Evolutionary conservation across 23 red algal species (phyloP).

Genomic region (Gracilaria gracilis): DNA sequence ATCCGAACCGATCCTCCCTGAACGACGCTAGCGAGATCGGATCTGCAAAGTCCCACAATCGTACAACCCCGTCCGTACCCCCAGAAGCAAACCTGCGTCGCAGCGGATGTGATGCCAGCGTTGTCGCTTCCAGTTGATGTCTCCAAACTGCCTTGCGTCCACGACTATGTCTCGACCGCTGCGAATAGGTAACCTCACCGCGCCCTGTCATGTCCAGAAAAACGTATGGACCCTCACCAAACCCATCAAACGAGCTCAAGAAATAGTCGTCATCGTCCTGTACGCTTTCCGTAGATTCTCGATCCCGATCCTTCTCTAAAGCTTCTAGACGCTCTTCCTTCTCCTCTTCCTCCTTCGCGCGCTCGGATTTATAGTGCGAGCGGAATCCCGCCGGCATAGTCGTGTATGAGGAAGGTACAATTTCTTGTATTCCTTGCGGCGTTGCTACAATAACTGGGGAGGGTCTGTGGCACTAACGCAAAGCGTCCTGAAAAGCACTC

Average conservation of each 20-base stretch:
- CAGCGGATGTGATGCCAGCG: constrained; percentile 79
- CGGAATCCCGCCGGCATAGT: constrained; percentile 71
- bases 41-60: constrained; percentile 91
- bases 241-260: constrained; percentile 55
- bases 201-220: constrained; percentile 28
- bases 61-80: constrained; percentile 78
- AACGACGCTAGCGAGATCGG: constrained; percentile 72
- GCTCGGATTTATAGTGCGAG: constrained; percentile 56
- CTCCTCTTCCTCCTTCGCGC: not conserved
- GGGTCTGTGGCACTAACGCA: constrained; percentile 85
- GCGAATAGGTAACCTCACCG: not conserved
- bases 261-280: constrained; percentile 60
- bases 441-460: constrained; percentile 75
- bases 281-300: not conserved
- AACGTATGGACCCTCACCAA: constrained; percentile 64
- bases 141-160: constrained; percentile 71
- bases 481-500: constrained; percentile 75
- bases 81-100: constrained; percentile 85
- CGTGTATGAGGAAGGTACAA: constrained; percentile 72
- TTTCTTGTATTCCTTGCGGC: constrained; percentile 69
- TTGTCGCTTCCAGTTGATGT: constrained; percentile 68
- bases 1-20: constrained; percentile 66
- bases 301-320: constrained; percentile 27
- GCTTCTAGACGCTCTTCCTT: constrained; percentile 30
- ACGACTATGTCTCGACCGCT: not conserved